Conservation (phyloP, 257 asterid species). For the Solanum appendiculatum region DNA sequence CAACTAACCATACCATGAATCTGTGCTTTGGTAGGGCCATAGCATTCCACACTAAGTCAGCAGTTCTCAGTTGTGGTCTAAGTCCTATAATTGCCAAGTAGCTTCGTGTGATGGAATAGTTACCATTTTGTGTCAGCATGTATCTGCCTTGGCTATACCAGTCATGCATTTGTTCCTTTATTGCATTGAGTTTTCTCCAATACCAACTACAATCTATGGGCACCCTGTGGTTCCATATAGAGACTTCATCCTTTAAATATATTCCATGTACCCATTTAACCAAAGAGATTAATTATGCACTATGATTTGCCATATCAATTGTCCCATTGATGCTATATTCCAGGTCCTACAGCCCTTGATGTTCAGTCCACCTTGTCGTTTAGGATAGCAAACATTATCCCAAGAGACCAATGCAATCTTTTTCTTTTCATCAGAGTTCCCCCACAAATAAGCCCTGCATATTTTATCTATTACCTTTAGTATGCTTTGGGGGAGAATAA, state of each 20-base stretch:
- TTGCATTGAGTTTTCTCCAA: too few species aligned
- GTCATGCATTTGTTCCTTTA: too few species aligned
- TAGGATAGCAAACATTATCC: too few species aligned
- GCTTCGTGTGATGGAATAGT: not conserved
- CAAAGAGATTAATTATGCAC: rapidly evolving
- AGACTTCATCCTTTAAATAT: not conserved
- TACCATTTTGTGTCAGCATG: not conserved
- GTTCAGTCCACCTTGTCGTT: too few species aligned
- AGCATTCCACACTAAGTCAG: not conserved
- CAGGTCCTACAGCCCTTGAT: not conserved
- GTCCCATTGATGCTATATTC: not conserved
- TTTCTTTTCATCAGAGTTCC: not conserved
- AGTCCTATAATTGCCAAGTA: not conserved
- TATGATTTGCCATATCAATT: too few species aligned
- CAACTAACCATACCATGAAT: not conserved
- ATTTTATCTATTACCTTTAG: not conserved
- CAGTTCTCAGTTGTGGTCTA: too few species aligned
- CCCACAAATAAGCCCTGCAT: not conserved
- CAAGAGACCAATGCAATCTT: not conserved
- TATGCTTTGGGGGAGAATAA: not conserved
- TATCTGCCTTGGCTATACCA: not conserved
- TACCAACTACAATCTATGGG: not conserved
- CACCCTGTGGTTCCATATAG: not conserved
- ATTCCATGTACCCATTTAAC: not conserved
- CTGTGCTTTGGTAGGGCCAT: not conserved